phyloP scores from a whole-genome alignment of 148 eudicot species.

The Chenopodium album region DNA sequence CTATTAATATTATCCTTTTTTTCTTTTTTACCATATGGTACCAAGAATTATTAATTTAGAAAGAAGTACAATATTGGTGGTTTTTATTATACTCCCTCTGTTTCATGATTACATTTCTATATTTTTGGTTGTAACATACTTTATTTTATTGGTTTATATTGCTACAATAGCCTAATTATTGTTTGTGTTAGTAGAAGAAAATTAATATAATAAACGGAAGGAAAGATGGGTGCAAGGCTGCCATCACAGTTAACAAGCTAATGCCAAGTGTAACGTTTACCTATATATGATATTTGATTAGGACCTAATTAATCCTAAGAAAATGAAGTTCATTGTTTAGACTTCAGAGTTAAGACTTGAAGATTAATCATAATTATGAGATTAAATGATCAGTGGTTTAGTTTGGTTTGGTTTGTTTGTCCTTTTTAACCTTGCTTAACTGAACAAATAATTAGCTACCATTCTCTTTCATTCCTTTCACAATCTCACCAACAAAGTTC shows the following conservation, averaged over 20 bases:
- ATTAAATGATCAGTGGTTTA: constrained; percentile 8
- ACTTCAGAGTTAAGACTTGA: neutral
- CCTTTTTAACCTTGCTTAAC: neutral
- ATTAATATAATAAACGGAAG: neutral
- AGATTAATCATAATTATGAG: constrained; percentile 13
- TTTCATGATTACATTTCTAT: no score
- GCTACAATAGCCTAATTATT: no score
- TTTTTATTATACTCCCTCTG: no score
- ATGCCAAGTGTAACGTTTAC: constrained; percentile 18
- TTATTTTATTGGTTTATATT: no score
- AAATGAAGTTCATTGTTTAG: neutral
- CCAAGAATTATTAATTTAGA: neutral
- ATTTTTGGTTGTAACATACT: no score
- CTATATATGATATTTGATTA: neutral
- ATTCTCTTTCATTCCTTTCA: constrained; percentile 15
- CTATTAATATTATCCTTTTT: neutral
- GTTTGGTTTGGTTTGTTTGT: neutral
- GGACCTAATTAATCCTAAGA: neutral
- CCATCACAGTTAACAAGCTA: constrained; percentile 3
- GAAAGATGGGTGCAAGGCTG: constrained; percentile 25
- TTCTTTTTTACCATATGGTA: no score
- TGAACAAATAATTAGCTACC: neutral
- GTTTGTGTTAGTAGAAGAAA: neutral
- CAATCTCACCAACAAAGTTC: neutral
- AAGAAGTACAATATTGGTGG: no score